A percentile compares a stretch with the other conserved stretches of the same genome.
phyloP scores from a whole-genome alignment of 2,329 filamentous ascomycete genomes.

The Alternaria consortialis region DNA sequence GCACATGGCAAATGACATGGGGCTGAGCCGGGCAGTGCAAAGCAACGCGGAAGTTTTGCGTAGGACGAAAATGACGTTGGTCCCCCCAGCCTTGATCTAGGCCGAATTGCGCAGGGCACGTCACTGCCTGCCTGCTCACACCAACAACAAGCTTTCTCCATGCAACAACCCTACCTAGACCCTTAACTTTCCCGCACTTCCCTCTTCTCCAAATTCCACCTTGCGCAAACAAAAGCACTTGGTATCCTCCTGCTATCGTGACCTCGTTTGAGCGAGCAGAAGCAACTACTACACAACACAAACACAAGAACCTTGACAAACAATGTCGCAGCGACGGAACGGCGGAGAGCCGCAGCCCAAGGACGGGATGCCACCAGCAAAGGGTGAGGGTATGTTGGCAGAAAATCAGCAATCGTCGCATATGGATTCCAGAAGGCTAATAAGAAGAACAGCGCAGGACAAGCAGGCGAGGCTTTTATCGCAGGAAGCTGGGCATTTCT shows the following conservation, averaged over 20 bases:
- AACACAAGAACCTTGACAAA: background rate
- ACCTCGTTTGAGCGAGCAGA: background rate
- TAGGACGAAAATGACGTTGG: slow-evolving; percentile 6
- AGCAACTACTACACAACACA: slow-evolving; percentile 27
- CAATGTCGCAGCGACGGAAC: slow-evolving; percentile 18
- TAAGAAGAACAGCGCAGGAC: slow-evolving; percentile 64
- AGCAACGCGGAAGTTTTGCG: slow-evolving; percentile 1
- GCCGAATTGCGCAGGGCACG: background rate
- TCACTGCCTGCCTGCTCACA: slow-evolving; percentile 2
- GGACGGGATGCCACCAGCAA: slow-evolving; percentile 46
- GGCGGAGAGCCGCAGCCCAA: slow-evolving; percentile 47
- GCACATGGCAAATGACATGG: slow-evolving; percentile 1
- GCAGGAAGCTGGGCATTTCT: slow-evolving; percentile 76
- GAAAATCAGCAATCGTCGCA: background rate
- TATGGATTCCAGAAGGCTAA: slow-evolving; percentile 9
- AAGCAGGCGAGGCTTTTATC: slow-evolving; percentile 80
- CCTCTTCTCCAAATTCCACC: background rate
- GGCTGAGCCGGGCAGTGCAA: slow-evolving; percentile 4
- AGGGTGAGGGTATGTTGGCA: slow-evolving; percentile 54
- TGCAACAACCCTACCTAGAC: slow-evolving; percentile 4
- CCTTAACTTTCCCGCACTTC: background rate
- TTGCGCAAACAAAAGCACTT: background rate
- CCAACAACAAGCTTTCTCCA: slow-evolving; percentile 5
- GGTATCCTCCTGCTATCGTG: background rate
- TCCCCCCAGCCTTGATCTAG: background rate